Evolutionary conservation across 225 moss, liverwort and hornwort species (phyloP), one percentile per base, ranked within the genome.

Genomic region (Neckera pumila): DNA sequence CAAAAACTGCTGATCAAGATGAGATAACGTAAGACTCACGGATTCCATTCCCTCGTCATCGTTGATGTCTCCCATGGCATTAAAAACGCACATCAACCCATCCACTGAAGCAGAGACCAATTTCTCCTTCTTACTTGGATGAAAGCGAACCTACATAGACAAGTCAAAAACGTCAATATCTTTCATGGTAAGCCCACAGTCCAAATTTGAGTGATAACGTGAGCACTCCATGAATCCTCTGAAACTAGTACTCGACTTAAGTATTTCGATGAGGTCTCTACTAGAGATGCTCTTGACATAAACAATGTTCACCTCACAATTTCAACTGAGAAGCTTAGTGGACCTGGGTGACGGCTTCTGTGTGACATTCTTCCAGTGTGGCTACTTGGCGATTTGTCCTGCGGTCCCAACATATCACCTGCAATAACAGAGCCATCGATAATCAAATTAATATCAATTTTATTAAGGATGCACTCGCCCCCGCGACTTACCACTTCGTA

Each of bases 341-440:
- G 93, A 97, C 97, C 96, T 99, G 95, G 85, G 99, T 99, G 83
- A 99, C 99, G 90, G 97, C 94, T 92, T 99, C 99, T 67, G 94
- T 95, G 82, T 99, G 97, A 76, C 90, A 92, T 73, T 97, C 97
- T 62, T 97, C 96, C 89, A 93, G 92, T 56, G 85, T 89, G 61
- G 94, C 93, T 34, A 90, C 76, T 90, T 92, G 91, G 38, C 92
- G 92, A 84, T 93, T 96, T 60, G 94, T 95, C 93, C 97, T 95
- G 89, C 94, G 95, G 89, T 99, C 99, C 99, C 99, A 99, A 62
- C 95, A 84, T 76, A 97, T 89, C 58, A 99, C 93, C 96, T 98
- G 92, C 86, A 86, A 47, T 67, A 76, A 83, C 5, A 88, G 74
- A 81, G 66, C 45, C 59, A 86, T 85, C 53, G 70, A 69, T 47